Evolutionary conservation across 2,329 filamentous ascomycete genomes (phyloP).

Genomic region (Podosphaera leucotricha): DNA sequence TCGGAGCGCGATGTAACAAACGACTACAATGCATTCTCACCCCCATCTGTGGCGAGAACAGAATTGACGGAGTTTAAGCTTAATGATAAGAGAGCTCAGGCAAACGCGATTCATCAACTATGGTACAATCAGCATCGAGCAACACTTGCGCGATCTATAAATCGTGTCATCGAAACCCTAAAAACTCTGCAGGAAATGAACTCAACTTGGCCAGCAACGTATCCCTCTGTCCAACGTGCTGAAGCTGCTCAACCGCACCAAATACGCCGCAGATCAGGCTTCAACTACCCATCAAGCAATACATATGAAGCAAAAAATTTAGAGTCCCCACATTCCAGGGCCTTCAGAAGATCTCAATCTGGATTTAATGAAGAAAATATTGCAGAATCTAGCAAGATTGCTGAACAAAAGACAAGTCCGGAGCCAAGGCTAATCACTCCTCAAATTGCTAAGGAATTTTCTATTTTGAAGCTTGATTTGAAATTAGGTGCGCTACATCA

Average conservation of each 20-base stretch:
- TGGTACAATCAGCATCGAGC: constrained; percentile 87
- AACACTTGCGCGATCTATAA: constrained; percentile 69
- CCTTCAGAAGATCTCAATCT: constrained; percentile 48
- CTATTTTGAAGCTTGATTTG: constrained; percentile 78
- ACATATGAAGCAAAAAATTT: constrained; percentile 1
- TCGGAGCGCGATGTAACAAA: constrained; percentile 24
- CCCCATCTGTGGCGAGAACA: constrained; percentile 5
- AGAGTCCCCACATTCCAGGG: constrained; percentile 20
- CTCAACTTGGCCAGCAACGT: constrained; percentile 76
- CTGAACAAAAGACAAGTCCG: constrained; percentile 32
- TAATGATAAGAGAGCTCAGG: constrained; percentile 42
- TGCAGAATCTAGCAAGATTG: constrained; percentile 50
- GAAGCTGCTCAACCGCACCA: constrained; percentile 21
- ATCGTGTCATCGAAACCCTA: constrained; percentile 61
- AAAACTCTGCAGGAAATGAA: constrained; percentile 76
- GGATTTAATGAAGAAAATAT: constrained; percentile 32
- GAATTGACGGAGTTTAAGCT: constrained; percentile 21
- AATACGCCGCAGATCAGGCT: constrained; percentile 32
- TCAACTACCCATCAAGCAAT: constrained; percentile 30
- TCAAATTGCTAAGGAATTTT: constrained; percentile 89
- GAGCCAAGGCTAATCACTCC: constrained; percentile 75
- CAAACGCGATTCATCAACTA: constrained; percentile 73
- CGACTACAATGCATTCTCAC: constrained; percentile 21
- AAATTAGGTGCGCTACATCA: constrained; percentile 75
- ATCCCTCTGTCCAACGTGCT: constrained; percentile 57